Base-by-base conservation (phyloP, 2,329 filamentous ascomycete genomes). In the Sphaceloma murrayae region DNA sequence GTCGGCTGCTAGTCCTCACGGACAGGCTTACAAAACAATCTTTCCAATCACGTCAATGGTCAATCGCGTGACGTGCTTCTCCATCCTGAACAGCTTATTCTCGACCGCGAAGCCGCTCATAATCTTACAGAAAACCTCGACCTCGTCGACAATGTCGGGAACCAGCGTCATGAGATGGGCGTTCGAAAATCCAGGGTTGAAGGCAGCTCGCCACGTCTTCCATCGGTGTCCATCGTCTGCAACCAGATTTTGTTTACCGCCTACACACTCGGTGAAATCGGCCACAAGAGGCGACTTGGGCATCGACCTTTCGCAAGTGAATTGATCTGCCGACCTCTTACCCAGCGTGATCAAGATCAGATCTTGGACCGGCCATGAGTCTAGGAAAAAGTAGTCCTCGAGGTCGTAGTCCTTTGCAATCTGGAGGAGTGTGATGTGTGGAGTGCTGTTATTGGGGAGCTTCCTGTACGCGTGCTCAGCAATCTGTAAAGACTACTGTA, bases 41-140 rank as follows among this genome's bases (percentile, higher is more conserved):
- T 61, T 62, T 5, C 63, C 64, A 36, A 67, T 68, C 24, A 67
- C 57, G 47, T 67, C 63, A 11, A 68, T 58, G 2, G 64, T 64
- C 10, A 67, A 48, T 19, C 59, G 61, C 4, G 61, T 65, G 3
- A 61, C 59, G 11, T 59, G 58, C 34, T 59, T 55, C 45, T 68
- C 64, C 50, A 68, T 53, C 2, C 61, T 53, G 46, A 69, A 67
- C 1, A 67, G 46, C 4, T 60, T 54, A 16, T 60, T 53, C 11
- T 55, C 55, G 26, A 55, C 48, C 9, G 63, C 64, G 39, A 62
- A 57, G 21, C 56, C 36, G 3, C 55, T 52, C 36, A 69, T 58
- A 10, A 62, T 58, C 4, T 56, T 46, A 27, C 55, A 50, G 50
- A 63, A 65, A 9, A 54, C 51, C 8, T 53, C 27, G 8, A 53